Conservation (phyloP, 495 filamentous ascomycete species). For the Sphaerosporella brunnea region DNA sequence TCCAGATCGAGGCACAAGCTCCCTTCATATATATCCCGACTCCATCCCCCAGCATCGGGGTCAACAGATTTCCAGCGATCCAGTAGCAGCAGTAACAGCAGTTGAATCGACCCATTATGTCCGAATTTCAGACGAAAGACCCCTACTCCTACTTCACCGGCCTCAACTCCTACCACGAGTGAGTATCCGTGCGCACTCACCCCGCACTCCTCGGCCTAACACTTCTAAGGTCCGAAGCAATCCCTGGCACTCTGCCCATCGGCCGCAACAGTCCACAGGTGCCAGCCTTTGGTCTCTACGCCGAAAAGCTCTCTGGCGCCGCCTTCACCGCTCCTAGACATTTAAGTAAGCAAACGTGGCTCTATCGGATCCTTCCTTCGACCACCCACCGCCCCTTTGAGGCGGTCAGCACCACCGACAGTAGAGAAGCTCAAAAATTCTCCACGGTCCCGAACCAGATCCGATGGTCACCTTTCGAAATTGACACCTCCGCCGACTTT, state of each 20-base stretch:
- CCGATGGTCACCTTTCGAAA: slow-evolving; percentile 75
- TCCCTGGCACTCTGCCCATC: slow-evolving; percentile 27
- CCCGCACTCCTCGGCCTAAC: no score
- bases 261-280: slow-evolving; percentile 76
- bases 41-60: no score
- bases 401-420: not conserved
- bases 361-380: slow-evolving; percentile 69
- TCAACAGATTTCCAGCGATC: no score
- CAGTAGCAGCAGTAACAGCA: no score
- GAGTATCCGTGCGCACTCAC: slow-evolving; percentile 23
- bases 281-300: slow-evolving; percentile 60
- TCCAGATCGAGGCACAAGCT: no score
- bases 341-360: slow-evolving; percentile 79
- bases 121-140: slow-evolving; percentile 36
- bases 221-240: slow-evolving; percentile 6
- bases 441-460: slow-evolving; percentile 69
- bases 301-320: slow-evolving; percentile 86
- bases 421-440: slow-evolving; percentile 26
- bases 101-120: no score
- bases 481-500: slow-evolving; percentile 47
- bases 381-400: slow-evolving; percentile 59
- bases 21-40: no score
- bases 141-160: slow-evolving; percentile 53
- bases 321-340: slow-evolving; percentile 75
- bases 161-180: slow-evolving; percentile 48